Evolutionary conservation across 345 rosid genomes (phyloP).

Genomic region (Populus euphratica): DNA sequence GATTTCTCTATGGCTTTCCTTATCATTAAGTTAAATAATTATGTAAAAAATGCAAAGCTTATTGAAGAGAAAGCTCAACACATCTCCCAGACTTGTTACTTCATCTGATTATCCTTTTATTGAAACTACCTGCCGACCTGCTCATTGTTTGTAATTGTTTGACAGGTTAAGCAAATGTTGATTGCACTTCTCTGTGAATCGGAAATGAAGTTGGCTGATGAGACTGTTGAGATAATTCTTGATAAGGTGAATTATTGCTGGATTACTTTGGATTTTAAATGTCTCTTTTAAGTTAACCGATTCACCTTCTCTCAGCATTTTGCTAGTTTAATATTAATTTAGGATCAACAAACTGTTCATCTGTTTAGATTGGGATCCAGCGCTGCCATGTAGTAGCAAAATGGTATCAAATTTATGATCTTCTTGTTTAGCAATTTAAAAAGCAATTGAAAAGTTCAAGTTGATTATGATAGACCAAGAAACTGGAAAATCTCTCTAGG

Average conservation of each 20-base stretch:
- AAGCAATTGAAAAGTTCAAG: neutral
- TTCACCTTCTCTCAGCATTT: neutral
- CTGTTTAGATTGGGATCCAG: neutral
- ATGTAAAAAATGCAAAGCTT: neutral
- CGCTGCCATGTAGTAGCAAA: neutral
- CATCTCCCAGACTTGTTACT: neutral
- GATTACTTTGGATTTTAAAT: neutral
- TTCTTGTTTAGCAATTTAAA: neutral
- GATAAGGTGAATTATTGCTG: constrained; percentile 60
- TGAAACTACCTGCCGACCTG: constrained; percentile 21
- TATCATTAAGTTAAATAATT: neutral
- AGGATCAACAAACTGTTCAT: neutral
- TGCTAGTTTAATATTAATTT: neutral
- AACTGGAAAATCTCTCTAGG: neutral
- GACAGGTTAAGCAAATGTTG: constrained; percentile 96
- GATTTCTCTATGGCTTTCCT: neutral
- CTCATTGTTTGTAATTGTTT: constrained; percentile 31
- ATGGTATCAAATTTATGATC: neutral
- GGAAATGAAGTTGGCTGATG: constrained; percentile 94
- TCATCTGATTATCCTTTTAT: constrained; percentile 12
- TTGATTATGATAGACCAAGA: neutral
- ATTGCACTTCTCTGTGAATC: constrained; percentile 96
- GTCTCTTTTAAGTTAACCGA: neutral
- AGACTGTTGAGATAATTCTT: constrained; percentile 86
- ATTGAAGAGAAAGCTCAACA: neutral